These are phyloP conservation scores for Penicillium sp. DNA, from an alignment of 2,329 filamentous ascomycete species.

Conservation along the genomic window DNA sequence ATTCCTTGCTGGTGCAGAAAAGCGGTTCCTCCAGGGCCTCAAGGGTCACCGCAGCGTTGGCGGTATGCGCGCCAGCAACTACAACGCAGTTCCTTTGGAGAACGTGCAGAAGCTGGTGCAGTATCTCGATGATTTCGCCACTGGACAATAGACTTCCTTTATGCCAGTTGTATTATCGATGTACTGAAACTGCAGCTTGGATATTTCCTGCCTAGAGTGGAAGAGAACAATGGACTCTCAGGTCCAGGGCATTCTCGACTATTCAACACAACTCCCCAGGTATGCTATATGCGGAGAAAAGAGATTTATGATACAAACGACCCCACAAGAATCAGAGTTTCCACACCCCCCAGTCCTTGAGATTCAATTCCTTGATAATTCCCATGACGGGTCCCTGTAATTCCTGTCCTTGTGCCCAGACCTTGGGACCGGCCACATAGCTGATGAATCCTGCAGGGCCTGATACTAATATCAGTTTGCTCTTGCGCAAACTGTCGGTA, in stretches of 20 bases:
- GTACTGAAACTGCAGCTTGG: conserved; percentile 16
- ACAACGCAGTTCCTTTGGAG: conserved; percentile 70
- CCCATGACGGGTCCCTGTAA: conserved; percentile 73
- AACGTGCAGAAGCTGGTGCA: conserved; percentile 43
- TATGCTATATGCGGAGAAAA: conserved; percentile 14
- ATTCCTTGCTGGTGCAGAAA: conserved; percentile 72
- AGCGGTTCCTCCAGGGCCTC: conserved; percentile 69
- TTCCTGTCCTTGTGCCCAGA: conserved; percentile 70
- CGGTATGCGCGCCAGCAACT: conserved; percentile 82
- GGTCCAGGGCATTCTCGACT: conserved; percentile 15
- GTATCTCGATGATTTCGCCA: conserved; percentile 55
- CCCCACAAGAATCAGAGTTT: conserved; percentile 49
- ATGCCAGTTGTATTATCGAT: conserved; percentile 5
- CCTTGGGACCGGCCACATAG: conserved; percentile 75
- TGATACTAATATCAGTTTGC: conserved; percentile 71
- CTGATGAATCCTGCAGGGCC: conserved; percentile 88
- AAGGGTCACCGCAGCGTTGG: conserved; percentile 88
- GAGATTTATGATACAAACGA: conserved; percentile 20
- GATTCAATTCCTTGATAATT: conserved; percentile 60
- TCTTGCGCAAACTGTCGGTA: conserved; percentile 27
- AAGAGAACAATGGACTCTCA: conserved; percentile 13
- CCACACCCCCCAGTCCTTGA: conserved; percentile 57
- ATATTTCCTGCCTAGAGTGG: conserved; percentile 2
- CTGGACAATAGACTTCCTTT: conserved; percentile 15
- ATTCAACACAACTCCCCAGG: conserved; percentile 23